Conservation (phyloP, 139 green algal species). For the Chlorella sp. region DNA sequence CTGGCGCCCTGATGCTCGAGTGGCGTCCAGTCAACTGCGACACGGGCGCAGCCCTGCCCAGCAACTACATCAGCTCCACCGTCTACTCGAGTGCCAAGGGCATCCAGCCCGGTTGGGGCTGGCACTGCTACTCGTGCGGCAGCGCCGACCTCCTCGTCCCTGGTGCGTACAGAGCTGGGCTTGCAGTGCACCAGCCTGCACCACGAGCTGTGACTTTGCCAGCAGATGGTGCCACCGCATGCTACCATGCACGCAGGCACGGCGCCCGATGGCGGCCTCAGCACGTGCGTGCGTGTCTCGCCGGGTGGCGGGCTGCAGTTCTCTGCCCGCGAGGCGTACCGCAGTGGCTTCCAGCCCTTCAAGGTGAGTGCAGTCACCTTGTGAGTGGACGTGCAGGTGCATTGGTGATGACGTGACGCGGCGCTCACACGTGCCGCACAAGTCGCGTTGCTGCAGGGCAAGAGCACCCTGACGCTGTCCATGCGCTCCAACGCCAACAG, state of each 20-base stretch:
- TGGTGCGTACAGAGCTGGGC: neutral
- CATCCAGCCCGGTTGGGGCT: slow-evolving; percentile 27
- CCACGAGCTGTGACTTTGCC: too few species aligned
- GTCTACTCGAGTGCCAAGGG: slow-evolving; percentile 15
- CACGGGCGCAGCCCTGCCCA: slow-evolving; percentile 5
- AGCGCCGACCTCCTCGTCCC: neutral
- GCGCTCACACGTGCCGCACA: neutral
- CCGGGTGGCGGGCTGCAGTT: neutral
- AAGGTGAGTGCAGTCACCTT: neutral
- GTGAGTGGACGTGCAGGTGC: too few species aligned
- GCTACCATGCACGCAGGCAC: too few species aligned
- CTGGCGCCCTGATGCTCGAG: slow-evolving; percentile 22
- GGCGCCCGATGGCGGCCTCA: neutral
- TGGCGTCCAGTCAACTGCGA: slow-evolving; percentile 29
- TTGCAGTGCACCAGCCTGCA: too few species aligned
- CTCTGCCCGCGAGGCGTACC: neutral
- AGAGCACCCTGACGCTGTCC: neutral
- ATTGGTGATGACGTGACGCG: neutral
- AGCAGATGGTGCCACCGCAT: too few species aligned
- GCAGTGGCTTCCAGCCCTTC: neutral
- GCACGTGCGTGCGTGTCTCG: neutral
- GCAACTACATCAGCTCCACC: slow-evolving; percentile 14
- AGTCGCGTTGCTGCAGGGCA: neutral
- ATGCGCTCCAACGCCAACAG: neutral
- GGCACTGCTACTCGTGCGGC: slow-evolving; percentile 11